Base-by-base conservation (phyloP, 768 basidiomycete species). In the Podaxis sp. region DNA sequence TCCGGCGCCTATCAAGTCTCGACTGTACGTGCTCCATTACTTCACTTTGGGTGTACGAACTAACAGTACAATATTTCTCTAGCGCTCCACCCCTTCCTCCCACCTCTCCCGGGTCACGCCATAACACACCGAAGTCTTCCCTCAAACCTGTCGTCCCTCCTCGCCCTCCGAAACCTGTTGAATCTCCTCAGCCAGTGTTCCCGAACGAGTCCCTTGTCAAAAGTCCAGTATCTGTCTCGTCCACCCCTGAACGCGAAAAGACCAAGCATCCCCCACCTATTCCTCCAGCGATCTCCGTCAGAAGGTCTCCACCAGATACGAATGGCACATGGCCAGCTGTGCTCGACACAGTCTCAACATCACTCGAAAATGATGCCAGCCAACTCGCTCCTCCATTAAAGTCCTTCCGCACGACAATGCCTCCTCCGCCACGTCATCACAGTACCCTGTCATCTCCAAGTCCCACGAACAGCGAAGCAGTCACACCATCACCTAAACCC, bases 371-470 rank as follows among this genome's bases (percentile, higher is more conserved):
- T 52, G 63, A 68, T 52, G 6, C 46, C 48, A 52, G 60, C 40
- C 52, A 55, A 17, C 65, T 62, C 17, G 40, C 56, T 28, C 63
- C 64, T 55, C 64, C 56, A 6, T 46, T 63, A 15, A 63, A 65
- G 33, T 59, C 64, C n/a, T 68, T 66, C 49, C 67, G 67, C 12
- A 11, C 52, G 3, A 64, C 36, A 12, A 60, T 65, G 30, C 72
- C 69, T 33, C 74, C 73, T 51, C 72, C 69, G 4, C 74, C 71
- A 48, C 71, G 72, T 62, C 66, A 67, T 61, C 71, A 44, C 64
- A 61, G 57, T 6, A 65, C 66, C 1, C 44, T 68, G 19, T 46
- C 44, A 36, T 68, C 70, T 30, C 68, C 72, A 7, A 67, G 61
- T n/a, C 40, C 61, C 46, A 12, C 56, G 19, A 44, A 52, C 30